Evolutionary conservation across 2,329 filamentous ascomycete genomes (phyloP), one percentile per base, ranked within the genome.

Genomic region (Pezicula carpinea): DNA sequence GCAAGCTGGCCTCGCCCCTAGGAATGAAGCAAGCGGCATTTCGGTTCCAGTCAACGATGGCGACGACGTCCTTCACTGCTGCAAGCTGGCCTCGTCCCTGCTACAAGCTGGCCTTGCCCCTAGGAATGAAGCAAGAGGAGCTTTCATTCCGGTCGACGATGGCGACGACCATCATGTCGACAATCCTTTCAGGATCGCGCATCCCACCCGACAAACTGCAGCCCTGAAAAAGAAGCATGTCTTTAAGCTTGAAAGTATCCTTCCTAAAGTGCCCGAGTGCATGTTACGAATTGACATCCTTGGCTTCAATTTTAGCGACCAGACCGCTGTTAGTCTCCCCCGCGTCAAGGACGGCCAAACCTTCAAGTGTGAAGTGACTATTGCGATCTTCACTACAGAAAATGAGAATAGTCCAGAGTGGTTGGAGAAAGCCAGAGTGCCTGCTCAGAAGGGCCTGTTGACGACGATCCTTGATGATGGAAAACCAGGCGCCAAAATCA

Each of bases 231-330:
- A 29, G 26, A 8, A 29, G 13, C 3, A 29, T 29, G 8, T 29
- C 4, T 31, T 19, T 14, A 40, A 18, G 5, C 46, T 53, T 42
- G 15, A 47, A 11, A 43, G 26, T 10, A 46, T 53, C 23, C 21
- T 55, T 21, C 48, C 48, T 5, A 36, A 49, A 22, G 39, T 5
- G 0, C 50, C 53, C 18, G 35, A 48, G 5, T 50, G 49, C 31
- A 44, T 53, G 11, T 44, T 62, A 38, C 53, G 51, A 6, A 49
- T 62, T n/a, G 51, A 55, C 18, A 32, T 60, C 26, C 13, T 43
- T 11, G 47, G 46, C 11, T 57, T 62, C 17, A 48, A 49, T 13
- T 41, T 18, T 13, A 39, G 31, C 31, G 23, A 41, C 31, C 35
- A 48, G 17, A 33, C 35, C 6, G 35, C 42, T 45, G 38, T 31